Conservation (phyloP, 257 asterid genomes). For the Ilex aquifolium region DNA sequence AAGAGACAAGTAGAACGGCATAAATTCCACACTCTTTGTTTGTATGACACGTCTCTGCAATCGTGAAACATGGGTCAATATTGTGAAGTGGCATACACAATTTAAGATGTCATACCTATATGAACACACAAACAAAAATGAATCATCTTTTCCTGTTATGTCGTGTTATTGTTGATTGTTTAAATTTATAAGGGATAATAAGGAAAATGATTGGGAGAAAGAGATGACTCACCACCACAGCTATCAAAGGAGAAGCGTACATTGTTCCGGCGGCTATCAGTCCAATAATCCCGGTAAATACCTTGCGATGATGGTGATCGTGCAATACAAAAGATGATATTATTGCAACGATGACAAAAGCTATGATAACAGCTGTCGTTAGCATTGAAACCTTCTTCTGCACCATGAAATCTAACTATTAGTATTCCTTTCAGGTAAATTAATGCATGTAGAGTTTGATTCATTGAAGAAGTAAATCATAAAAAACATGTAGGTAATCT, state of each 20-base stretch:
- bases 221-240: slow-evolving; percentile 39
- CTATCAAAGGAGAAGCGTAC: slow-evolving; percentile 77
- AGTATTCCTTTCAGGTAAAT: too few relatives aligned
- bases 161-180: too few relatives aligned
- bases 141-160: too few relatives aligned
- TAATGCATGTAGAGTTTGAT: neutral
- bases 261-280: slow-evolving; percentile 61
- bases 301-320: slow-evolving; percentile 53
- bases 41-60: slow-evolving; percentile 64
- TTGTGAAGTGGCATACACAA: neutral
- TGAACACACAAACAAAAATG: too few relatives aligned
- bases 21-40: slow-evolving; percentile 76
- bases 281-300: slow-evolving; percentile 65
- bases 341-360: slow-evolving; percentile 28
- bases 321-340: slow-evolving; percentile 42
- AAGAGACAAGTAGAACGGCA: slow-evolving; percentile 82
- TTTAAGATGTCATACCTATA: too few relatives aligned
- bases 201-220: neutral
- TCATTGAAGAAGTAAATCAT: neutral
- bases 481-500: neutral
- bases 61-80: neutral
- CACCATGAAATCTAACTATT: neutral
- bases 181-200: neutral
- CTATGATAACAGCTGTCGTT: slow-evolving; percentile 30
- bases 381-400: slow-evolving; percentile 51